Conservation (phyloP, 257 asterid species). For the Verbascum thapsus region DNA sequence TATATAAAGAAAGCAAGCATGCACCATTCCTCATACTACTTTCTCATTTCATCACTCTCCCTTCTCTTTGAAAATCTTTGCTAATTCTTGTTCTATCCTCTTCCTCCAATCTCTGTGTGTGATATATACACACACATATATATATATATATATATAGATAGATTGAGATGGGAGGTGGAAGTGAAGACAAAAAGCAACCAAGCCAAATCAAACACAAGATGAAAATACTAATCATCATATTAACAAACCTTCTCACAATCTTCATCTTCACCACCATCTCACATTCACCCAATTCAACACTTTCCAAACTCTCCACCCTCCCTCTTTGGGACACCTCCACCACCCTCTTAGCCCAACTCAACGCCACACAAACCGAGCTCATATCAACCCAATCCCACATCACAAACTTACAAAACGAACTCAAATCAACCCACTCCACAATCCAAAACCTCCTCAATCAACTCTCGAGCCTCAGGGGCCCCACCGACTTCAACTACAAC, state of each 20-base stretch:
- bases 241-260: conserved; percentile 51
- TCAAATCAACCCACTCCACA: conserved; percentile 37
- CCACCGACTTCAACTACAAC: neutral
- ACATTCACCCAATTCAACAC: conserved; percentile 25
- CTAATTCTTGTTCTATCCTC: conserved; percentile 19
- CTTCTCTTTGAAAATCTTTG: no score
- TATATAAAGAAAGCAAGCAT: no score
- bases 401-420: conserved; percentile 34
- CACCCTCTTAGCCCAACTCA: conserved; percentile 40
- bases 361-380: conserved; percentile 40
- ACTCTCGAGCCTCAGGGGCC: conserved; percentile 33
- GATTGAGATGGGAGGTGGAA: conserved; percentile 34
- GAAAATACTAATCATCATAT: conserved; percentile 37
- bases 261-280: conserved; percentile 40
- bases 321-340: no score
- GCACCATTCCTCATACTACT: neutral
- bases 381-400: conserved; percentile 29
- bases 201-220: conserved; percentile 43
- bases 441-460: conserved; percentile 29
- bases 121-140: no score
- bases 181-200: conserved; percentile 43
- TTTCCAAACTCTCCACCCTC: conserved; percentile 22
- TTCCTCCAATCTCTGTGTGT: neutral
- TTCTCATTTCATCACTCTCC: neutral
- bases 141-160: conserved; percentile 14